Evolutionary conservation across 2,329 filamentous ascomycete species (phyloP).

Genomic region (Ophiostoma fasciatum): DNA sequence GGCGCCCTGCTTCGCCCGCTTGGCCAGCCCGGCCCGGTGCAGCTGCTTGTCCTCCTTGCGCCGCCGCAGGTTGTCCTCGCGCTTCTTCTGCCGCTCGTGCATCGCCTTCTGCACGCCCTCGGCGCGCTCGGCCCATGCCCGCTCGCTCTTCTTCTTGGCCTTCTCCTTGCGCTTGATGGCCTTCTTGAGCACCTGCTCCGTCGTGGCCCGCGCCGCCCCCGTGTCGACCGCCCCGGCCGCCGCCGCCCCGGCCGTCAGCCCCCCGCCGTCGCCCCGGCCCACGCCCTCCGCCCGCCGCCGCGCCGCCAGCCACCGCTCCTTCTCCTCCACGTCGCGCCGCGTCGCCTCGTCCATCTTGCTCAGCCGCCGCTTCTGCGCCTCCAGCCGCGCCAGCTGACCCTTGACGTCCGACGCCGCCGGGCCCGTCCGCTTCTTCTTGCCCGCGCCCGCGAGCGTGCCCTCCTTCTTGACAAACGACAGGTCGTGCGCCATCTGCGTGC

Average conservation of each 20-base stretch:
- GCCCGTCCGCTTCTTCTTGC: constrained; percentile 52
- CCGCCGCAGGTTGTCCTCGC: constrained; percentile 63
- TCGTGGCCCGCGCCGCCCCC: constrained; percentile 2
- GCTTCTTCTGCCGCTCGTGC: constrained; percentile 68
- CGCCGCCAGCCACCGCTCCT: constrained; percentile 86
- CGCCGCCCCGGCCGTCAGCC: constrained; percentile 8
- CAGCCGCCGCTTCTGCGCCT: constrained; percentile 74
- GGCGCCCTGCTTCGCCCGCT: constrained; percentile 31
- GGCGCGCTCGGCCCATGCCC: constrained; percentile 65
- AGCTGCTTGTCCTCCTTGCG: constrained; percentile 56
- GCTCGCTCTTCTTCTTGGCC: constrained; percentile 72
- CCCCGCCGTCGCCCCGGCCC: constrained; percentile 54
- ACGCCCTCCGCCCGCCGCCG: constrained; percentile 82
- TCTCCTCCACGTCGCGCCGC: constrained; percentile 75
- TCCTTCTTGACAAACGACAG: constrained; percentile 41
- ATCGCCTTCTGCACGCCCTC: constrained; percentile 61
- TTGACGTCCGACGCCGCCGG: constrained; percentile 57
- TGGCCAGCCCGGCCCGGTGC: constrained; percentile 35
- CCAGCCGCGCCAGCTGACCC: constrained; percentile 69
- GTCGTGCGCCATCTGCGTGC: constrained; percentile 61
- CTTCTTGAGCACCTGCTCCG: constrained; percentile 73
- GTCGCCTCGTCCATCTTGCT: constrained; percentile 63
- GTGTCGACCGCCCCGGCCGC: constrained; percentile 7
- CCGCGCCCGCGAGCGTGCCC: constrained; percentile 5
- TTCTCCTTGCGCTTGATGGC: constrained; percentile 86